Base-by-base conservation (phyloP, 2,329 filamentous ascomycete species). In the Metarhizium brunneum region DNA sequence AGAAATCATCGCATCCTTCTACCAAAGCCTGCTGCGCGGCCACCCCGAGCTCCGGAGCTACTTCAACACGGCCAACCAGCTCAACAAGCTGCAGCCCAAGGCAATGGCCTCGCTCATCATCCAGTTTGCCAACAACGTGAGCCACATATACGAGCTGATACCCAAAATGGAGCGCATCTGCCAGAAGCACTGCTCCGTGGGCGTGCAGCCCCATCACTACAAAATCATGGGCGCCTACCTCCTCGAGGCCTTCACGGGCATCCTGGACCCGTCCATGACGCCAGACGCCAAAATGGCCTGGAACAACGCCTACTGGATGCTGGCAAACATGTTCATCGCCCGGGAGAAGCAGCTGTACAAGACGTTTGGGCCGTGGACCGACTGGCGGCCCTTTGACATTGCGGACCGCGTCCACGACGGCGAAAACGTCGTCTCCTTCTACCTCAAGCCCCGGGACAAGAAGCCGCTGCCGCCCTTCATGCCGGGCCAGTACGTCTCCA, bases 121-220 rank as follows among this genome's bases (percentile, higher is more conserved):
- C 60, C 83, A 82, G 60, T 91, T 89, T 64, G 87, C 87, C 54
- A 73, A 80, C 57, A 83, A 90, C 70, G 87, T 90, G 67, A 82
- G 86, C 68, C 73, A 81, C 70, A 80, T 78, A 56, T 77, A 74
- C 65, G 78, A 81, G 66, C 68, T 81, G 52, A 75, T 76, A 40
- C 76, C 76, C 49, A 77, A 75, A 59, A 73, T 81, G 53, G 79
- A 81, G 67, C 75, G 78, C 32, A 77, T 81, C 62, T 87, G 84
- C 67, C 82, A 90, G 67, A 90, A 90, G 70, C 87, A 91, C 68
- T 86, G 81, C 57, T 87, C 83, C 1, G 76, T 91, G 2, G 82
- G 82, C 62, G 83, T 91, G 65, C 75, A 74, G 55, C 80, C 86
- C 0, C 83, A 87, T 43, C 83, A 90, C 59, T 91, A 90, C 68